Base-by-base conservation (phyloP, 345 rosid species). In the Noccaea bulbosa region DNA sequence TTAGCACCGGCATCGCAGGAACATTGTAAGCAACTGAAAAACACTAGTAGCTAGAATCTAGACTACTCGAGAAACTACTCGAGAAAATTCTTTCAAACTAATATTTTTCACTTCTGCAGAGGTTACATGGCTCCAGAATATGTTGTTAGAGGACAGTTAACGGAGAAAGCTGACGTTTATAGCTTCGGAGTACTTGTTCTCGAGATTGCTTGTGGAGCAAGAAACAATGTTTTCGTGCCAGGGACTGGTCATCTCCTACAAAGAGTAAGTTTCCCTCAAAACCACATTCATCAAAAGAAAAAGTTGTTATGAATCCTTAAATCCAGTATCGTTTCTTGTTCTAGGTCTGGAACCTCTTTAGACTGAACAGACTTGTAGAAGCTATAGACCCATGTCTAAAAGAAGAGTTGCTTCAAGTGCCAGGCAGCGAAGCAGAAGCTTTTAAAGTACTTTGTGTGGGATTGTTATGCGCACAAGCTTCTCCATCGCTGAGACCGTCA, bases 41-140 rank as follows among this genome's bases (percentile, higher is more conserved):
- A 38, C 27, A 5, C 3, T 34, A 5, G 5, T 46, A 10, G 16
- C 52, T 2, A 40, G n/a, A 16, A 15, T 49, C 61, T 9, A 71
- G 33, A 17, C 35, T 3, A 33, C 40, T 27, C 0, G 15, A 38
- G 9, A 9, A 44, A 17, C 35, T 3, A 33, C 40, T 27, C 0
- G 15, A 38, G 9, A 9, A 44, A 44, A 52, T 1, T 11, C 2
- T 2, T 22, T 55, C 2, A 20, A 10, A 27, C 56, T 38, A 5
- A 37, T 5, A 11, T 38, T 32, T 33, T 5, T 37, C n/a, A 58
- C 71, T 47, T 10, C 5, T 62, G 7, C 65, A 83, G 87, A 45
- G 87, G 87, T 2, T 83, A 83, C n/a, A n/a, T n/a, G n/a, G 82
- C 85, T 49, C 82, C 89, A 11, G 85, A 83, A 54, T 85, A 81